phyloP scores from a whole-genome alignment of 495 filamentous ascomycete species.

The Penicillium dipodomyicola region DNA sequence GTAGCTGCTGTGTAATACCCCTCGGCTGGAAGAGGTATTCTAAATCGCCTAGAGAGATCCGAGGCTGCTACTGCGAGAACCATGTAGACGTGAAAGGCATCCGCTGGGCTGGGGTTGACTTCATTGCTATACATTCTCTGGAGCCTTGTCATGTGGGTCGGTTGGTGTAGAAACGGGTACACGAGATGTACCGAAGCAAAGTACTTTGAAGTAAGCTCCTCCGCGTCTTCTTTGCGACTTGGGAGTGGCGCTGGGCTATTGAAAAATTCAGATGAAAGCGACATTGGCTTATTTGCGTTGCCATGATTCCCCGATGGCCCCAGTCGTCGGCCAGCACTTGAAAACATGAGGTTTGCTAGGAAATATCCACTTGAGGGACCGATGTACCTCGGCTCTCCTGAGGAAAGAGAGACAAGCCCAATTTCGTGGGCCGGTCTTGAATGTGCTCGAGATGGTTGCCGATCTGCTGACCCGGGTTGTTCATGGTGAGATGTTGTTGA shows the following conservation, averaged over 20 bases:
- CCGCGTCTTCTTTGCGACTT: slow-evolving; percentile 32
- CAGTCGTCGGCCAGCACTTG: slow-evolving; percentile 32
- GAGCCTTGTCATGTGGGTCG: slow-evolving; percentile 35
- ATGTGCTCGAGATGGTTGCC: slow-evolving; percentile 8
- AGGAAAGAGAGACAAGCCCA: slow-evolving; percentile 37
- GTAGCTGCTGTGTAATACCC: slow-evolving; percentile 46
- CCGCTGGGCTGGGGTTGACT: slow-evolving; percentile 15
- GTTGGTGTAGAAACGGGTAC: slow-evolving; percentile 46
- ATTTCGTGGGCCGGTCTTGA: slow-evolving; percentile 39
- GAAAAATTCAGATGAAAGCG: slow-evolving; percentile 32
- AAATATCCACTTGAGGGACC: slow-evolving; percentile 44
- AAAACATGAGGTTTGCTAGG: slow-evolving; percentile 43
- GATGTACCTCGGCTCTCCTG: slow-evolving; percentile 38
- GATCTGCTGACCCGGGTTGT: slow-evolving; percentile 8
- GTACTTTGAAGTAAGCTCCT: slow-evolving; percentile 40
- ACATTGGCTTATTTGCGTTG: slow-evolving; percentile 11
- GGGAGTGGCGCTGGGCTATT: slow-evolving; percentile 39
- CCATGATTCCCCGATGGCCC: slow-evolving; percentile 9
- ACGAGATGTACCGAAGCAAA: slow-evolving; percentile 41
- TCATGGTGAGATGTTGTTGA: slow-evolving; percentile 6
- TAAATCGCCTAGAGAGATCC: slow-evolving; percentile 41
- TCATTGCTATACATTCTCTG: slow-evolving; percentile 30
- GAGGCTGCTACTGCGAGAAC: slow-evolving; percentile 45
- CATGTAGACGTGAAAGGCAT: slow-evolving; percentile 45
- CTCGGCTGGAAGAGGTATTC: slow-evolving; percentile 42